Conservation (phyloP, 129 eudicot species). For the Heracleum sosnowskyi region DNA sequence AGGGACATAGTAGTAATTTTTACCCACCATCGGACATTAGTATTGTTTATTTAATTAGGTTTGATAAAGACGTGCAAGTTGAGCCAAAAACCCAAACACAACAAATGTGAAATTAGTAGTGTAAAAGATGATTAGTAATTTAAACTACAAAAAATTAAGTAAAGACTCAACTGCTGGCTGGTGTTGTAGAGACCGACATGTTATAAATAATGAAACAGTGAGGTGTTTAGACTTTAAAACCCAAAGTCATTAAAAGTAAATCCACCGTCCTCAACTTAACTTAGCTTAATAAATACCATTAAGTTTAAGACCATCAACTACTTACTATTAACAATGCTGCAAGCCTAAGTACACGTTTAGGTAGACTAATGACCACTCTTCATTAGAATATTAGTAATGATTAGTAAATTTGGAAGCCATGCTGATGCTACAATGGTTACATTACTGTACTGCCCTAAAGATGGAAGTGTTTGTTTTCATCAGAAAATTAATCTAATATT, state of each 20-base stretch:
- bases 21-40: too few species aligned
- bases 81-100: neutral
- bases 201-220: constrained; percentile 4
- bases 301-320: neutral
- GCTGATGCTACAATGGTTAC: neutral
- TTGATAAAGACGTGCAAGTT: neutral
- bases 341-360: neutral
- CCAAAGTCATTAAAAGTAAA: neutral
- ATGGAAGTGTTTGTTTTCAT: neutral
- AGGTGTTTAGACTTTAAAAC: neutral
- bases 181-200: neutral
- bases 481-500: too few species aligned
- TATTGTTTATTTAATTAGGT: neutral
- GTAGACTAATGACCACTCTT: neutral
- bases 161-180: neutral
- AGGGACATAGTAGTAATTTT: too few species aligned
- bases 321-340: neutral
- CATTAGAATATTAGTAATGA: neutral
- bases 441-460: neutral
- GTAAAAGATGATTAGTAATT: neutral
- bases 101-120: neutral
- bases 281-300: neutral
- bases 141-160: neutral
- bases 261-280: neutral
- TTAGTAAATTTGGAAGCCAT: neutral